Base-by-base conservation (phyloP, 208 protist species). In the Balamuthia mandrillaris region DNA sequence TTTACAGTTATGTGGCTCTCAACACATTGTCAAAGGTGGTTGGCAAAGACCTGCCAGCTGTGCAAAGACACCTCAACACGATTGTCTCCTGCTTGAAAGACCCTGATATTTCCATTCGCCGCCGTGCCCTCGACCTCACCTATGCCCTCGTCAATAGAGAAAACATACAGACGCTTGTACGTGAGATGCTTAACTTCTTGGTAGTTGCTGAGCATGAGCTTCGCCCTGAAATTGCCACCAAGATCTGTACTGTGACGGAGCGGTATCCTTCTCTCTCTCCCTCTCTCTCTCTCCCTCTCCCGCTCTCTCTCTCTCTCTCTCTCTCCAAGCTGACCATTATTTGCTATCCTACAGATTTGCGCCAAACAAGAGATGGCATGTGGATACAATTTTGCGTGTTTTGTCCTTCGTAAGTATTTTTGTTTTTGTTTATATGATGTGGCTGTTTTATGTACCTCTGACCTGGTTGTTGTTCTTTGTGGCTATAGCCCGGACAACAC, bases 71-170 rank as follows among this genome's bases (percentile, higher is more conserved):
- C 85, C 92, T 97, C 51, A 88, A 91, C 21, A 98, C 92, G 29
- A 97, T 99, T 60, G 90, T 99, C 3, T 97, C 98, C 68, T 99
- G 97, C 85, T 88, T 96, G 0, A 95, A 95, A 85, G 98, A 99
- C 90, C 49, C 91, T 5, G 98, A 99, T 89, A 87, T 98, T 29
- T 98, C 97, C 1, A 99, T 99, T 81, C 95, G 97, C 39, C 89
- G 94, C n/a, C 94, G 96, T 52, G 97, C 98, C 10, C 88, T 99
- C 6, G 97, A 98, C 61, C 89, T 99, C 21, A 97, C 96, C 7
- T 98, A 99, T 83, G 93, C 94, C 6, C 94, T 99, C 4, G 95
- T 99, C 45, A 98, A 97, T 45, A 87, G 94, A 47, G 86, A 78
- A 24, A 98, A 98, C 88, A 92, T 98, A 29, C 94, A 95, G 21